phyloP scores from a whole-genome alignment of 2,329 filamentous ascomycete genomes.

The Cryphonectria radicalis region DNA sequence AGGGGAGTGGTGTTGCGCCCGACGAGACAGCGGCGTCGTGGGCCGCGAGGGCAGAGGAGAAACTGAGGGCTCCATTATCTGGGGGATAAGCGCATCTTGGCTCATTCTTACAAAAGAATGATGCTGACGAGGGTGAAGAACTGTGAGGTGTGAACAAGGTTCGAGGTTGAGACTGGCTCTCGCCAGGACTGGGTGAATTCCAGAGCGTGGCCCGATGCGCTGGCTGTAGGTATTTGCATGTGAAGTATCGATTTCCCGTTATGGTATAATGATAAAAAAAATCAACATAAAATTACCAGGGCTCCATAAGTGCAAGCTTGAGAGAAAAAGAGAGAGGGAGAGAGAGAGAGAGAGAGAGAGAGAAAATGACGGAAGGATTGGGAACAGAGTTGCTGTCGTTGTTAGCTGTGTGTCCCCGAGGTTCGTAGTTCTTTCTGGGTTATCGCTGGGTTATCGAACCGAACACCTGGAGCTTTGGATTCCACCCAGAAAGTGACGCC shows the following conservation, averaged over 20 bases:
- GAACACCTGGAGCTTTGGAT: constrained; percentile 29
- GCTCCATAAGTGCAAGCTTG: background rate
- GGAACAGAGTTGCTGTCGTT: constrained; percentile 9
- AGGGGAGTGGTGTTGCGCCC: constrained; percentile 38
- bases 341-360: no score
- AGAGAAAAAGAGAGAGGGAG: background rate
- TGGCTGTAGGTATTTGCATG: background rate
- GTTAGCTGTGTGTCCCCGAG: constrained; percentile 16
- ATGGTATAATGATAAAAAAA: background rate
- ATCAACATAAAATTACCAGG: background rate
- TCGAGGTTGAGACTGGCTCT: constrained; percentile 7
- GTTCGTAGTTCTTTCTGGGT: constrained; percentile 11
- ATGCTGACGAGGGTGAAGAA: background rate
- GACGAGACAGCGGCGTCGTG: constrained; percentile 35
- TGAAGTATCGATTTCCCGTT: background rate
- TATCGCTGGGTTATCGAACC: constrained; percentile 14
- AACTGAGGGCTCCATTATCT: constrained; percentile 34
- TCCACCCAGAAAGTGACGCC: constrained; percentile 10
- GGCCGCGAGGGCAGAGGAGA: constrained; percentile 34
- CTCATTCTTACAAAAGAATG: constrained; percentile 30
- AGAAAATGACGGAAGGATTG: constrained; percentile 1
- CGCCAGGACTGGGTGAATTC: constrained; percentile 8
- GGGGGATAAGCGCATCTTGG: constrained; percentile 32
- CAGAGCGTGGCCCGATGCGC: constrained; percentile 12
- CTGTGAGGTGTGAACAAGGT: constrained; percentile 9